A percentile compares a stretch with the other conserved stretches of the same genome.
These are phyloP conservation scores for Taphrina confusa DNA, from an alignment of 1,139 yeast species.

Conservation along the genomic window DNA sequence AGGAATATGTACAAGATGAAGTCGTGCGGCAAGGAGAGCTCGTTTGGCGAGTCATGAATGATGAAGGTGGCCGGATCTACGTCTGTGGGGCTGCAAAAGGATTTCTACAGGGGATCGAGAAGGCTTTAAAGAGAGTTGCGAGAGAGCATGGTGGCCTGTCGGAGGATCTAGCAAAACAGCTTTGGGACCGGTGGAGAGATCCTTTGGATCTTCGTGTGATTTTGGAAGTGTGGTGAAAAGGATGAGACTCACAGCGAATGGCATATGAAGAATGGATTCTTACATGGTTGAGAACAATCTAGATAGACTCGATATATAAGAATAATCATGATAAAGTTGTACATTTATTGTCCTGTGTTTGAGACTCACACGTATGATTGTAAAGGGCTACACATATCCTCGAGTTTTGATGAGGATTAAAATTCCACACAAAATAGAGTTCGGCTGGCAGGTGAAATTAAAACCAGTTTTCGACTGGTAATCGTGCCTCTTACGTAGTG, in stretches of 20 bases:
- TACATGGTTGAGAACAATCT: too few relatives aligned
- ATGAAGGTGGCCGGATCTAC: constrained; percentile 69
- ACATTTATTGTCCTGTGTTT: too few relatives aligned
- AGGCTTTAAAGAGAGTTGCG: constrained; percentile 59
- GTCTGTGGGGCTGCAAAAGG: constrained; percentile 86
- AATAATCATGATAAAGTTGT: too few relatives aligned
- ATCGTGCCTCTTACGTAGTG: constrained; percentile 11
- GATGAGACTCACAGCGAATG: not conserved
- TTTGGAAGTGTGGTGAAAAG: constrained; percentile 30
- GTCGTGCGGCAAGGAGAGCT: constrained; percentile 55
- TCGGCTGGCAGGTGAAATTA: too few relatives aligned
- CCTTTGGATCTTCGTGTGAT: constrained; percentile 32
- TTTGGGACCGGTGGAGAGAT: constrained; percentile 41
- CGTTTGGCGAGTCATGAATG: constrained; percentile 57
- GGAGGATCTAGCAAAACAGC: constrained; percentile 63
- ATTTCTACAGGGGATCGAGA: constrained; percentile 82
- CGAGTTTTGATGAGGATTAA: too few relatives aligned
- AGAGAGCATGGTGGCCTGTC: constrained; percentile 52
- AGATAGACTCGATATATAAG: too few relatives aligned
- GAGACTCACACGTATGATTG: too few relatives aligned
- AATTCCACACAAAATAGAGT: too few relatives aligned
- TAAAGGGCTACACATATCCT: too few relatives aligned
- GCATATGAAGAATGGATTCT: too few relatives aligned
- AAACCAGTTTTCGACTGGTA: too few relatives aligned
- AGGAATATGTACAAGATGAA: constrained; percentile 74